These are phyloP conservation scores for Phytophthora podocarpi DNA, from an alignment of 352 stramenopile species.

Conservation along the genomic window DNA sequence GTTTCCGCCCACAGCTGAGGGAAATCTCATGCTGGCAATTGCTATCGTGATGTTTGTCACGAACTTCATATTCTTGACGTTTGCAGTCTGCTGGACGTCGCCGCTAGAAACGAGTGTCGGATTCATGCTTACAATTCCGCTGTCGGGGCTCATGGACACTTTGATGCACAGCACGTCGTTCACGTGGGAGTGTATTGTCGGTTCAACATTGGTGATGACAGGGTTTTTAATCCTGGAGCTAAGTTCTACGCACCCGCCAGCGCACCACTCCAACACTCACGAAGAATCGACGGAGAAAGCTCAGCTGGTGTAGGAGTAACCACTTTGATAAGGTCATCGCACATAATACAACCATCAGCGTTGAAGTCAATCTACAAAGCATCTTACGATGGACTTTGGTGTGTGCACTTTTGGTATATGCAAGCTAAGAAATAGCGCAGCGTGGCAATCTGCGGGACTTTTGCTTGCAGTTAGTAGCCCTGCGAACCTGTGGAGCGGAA, in stretches of 20 bases:
- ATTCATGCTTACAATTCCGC: conserved; percentile 63
- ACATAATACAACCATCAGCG: too few species aligned
- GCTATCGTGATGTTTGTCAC: conserved; percentile 38
- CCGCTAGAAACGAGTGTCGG: conserved; percentile 65
- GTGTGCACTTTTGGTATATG: too few species aligned
- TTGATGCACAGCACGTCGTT: conserved; percentile 51
- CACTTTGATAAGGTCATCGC: too few species aligned
- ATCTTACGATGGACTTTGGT: too few species aligned
- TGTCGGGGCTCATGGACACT: conserved; percentile 53
- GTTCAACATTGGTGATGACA: conserved; percentile 51
- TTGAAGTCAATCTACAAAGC: too few species aligned
- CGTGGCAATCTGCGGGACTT: too few species aligned
- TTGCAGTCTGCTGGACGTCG: conserved; percentile 58
- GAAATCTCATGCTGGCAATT: conserved; percentile 40
- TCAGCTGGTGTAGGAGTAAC: conserved; percentile 2
- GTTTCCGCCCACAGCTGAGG: conserved; percentile 42
- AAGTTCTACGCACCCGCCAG: conserved; percentile 17
- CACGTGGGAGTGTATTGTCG: conserved; percentile 49
- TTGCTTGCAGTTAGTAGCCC: too few species aligned
- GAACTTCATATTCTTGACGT: conserved; percentile 50
- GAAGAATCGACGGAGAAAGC: conserved; percentile 1
- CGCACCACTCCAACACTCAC: conserved; percentile 5
- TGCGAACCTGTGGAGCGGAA: too few species aligned
- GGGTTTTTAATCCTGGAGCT: conserved; percentile 26
- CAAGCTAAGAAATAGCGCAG: too few species aligned